These are phyloP conservation scores for Leccinum subgranulosum DNA, from an alignment of 768 basidiomycete species.

Conservation along the genomic window DNA sequence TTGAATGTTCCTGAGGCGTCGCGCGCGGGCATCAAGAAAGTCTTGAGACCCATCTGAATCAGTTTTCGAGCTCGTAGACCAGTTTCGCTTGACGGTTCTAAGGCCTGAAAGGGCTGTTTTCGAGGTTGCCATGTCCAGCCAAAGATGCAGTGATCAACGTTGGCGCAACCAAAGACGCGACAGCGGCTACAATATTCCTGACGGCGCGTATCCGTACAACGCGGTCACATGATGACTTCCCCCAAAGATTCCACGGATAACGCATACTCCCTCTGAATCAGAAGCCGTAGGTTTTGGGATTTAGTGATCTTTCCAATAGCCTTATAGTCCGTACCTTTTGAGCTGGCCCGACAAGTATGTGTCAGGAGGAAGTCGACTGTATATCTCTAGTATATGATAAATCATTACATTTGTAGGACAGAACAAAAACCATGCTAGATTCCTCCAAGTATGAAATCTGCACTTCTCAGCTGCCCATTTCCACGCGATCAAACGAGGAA, in stretches of 20 bases:
- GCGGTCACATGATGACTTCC: constrained; percentile 22
- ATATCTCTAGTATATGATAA: constrained; percentile 19
- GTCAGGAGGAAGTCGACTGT: too few species aligned
- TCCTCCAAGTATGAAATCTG: constrained; percentile 26
- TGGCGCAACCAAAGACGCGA: constrained; percentile 1
- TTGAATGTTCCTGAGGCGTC: constrained; percentile 57
- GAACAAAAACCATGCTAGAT: constrained; percentile 34
- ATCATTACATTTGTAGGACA: constrained; percentile 24
- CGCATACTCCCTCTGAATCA: too few species aligned
- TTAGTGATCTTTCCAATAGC: too few species aligned
- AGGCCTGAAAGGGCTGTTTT: constrained; percentile 55
- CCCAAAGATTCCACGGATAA: background rate
- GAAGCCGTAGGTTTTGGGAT: too few species aligned
- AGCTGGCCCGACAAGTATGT: too few species aligned
- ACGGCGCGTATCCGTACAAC: background rate
- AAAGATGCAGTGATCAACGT: background rate
- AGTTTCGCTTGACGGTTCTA: constrained; percentile 59
- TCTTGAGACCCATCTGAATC: constrained; percentile 20
- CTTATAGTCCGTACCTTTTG: too few species aligned
- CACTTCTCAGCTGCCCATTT: constrained; percentile 50
- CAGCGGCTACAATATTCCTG: background rate
- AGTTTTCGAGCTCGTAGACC: constrained; percentile 45
- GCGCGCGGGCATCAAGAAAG: constrained; percentile 23
- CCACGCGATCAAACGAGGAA: constrained; percentile 52
- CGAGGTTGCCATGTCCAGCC: constrained; percentile 25